These are phyloP conservation scores for Monosporascus ibericus DNA, from an alignment of 2,329 filamentous ascomycete species.

Conservation along the genomic window DNA sequence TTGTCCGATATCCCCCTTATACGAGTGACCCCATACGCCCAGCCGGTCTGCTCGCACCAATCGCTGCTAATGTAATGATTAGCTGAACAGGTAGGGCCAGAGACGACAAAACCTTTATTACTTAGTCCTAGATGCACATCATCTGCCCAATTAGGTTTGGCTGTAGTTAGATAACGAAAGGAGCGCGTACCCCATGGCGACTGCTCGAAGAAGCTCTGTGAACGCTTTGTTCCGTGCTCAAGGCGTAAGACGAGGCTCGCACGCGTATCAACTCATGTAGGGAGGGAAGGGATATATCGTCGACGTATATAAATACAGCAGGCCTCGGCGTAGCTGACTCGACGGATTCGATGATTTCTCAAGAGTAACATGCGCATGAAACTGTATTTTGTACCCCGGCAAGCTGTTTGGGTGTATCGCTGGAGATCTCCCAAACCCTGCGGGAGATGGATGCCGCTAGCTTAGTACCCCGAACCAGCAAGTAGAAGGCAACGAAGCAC, in stretches of 20 bases:
- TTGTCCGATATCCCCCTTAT: background rate
- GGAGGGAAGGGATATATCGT: background rate
- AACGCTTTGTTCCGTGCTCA: no score
- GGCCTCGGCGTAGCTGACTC: background rate
- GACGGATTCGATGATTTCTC: background rate
- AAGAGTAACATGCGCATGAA: background rate
- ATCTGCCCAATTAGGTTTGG: constrained; percentile 18
- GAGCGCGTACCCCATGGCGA: background rate
- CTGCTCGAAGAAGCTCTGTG: no score
- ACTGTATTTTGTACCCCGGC: background rate
- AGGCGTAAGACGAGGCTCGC: no score
- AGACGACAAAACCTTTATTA: no score
- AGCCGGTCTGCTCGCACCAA: background rate
- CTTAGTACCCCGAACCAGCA: background rate
- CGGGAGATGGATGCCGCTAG: background rate
- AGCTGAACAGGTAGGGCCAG: background rate
- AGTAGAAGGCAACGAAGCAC: no score
- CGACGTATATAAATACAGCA: no score
- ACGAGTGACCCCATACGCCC: background rate
- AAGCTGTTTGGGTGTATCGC: background rate
- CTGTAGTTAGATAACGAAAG: constrained; percentile 6
- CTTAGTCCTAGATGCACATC: constrained; percentile 16
- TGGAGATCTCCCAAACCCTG: background rate
- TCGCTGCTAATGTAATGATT: background rate
- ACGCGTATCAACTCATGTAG: background rate